A percentile compares a stretch with the other conserved stretches of the same genome.
phyloP scores from a whole-genome alignment of 2,329 filamentous ascomycete genomes.

The Apiospora rasikravindrae region DNA sequence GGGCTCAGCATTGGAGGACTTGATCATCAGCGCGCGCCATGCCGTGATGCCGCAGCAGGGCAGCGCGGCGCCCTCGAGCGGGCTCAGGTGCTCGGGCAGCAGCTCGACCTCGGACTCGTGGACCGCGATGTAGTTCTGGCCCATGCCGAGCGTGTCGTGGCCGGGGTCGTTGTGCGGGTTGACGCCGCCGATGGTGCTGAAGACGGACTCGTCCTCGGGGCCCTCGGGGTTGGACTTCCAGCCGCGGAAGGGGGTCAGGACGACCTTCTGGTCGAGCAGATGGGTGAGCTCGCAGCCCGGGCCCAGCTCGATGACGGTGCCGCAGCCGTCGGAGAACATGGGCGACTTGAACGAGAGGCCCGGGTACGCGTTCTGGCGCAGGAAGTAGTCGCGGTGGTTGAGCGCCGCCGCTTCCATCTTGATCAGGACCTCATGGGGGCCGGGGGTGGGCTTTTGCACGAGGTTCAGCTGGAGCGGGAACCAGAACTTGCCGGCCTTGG shows the following conservation, averaged over 20 bases:
- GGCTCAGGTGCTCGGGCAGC: conserved; percentile 73
- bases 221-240: conserved; percentile 76
- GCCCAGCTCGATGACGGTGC: conserved; percentile 69
- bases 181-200: conserved; percentile 64
- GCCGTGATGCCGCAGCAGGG: conserved; percentile 86
- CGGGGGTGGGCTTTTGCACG: conserved; percentile 66
- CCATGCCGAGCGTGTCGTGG: too few species aligned
- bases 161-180: conserved; percentile 69
- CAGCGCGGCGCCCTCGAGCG: conserved; percentile 73
- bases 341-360: conserved; percentile 79
- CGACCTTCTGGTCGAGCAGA: conserved; percentile 69
- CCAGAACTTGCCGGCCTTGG: conserved; percentile 85
- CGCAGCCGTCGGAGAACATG: conserved; percentile 82
- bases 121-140: conserved; percentile 61
- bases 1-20: conserved; percentile 62
- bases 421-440: conserved; percentile 73
- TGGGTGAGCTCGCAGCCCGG: conserved; percentile 57
- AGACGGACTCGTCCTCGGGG: conserved; percentile 72
- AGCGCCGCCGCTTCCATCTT: conserved; percentile 80
- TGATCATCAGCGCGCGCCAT: conserved; percentile 84
- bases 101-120: conserved; percentile 75
- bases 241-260: conserved; percentile 78
- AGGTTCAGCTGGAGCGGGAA: conserved; percentile 73
- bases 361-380: conserved; percentile 90
- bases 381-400: conserved; percentile 95